phyloP scores from a whole-genome alignment of 2,329 filamentous ascomycete species.

The Arthroderma sp. region DNA sequence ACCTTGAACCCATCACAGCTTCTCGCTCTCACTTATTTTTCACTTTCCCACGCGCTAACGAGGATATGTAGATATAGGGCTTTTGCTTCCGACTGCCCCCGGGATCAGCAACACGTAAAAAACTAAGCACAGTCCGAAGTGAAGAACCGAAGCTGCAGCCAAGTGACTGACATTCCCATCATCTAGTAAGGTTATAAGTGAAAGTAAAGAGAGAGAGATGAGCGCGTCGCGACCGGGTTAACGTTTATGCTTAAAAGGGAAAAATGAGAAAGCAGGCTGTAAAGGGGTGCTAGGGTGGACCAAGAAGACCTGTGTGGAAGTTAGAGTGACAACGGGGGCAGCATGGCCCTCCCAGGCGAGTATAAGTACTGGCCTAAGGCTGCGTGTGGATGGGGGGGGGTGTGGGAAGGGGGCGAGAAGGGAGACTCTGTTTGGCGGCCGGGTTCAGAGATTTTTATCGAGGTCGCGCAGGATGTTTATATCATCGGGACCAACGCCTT shows the following conservation, averaged over 20 bases:
- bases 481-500: conserved; percentile 32
- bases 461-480: conserved; percentile 38
- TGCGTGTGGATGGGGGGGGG: neutral
- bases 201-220: neutral
- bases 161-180: neutral
- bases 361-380: neutral
- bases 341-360: neutral
- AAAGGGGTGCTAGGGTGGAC: neutral
- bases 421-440: neutral
- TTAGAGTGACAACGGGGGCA: neutral
- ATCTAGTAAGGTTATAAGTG: neutral
- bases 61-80: neutral
- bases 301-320: conserved; percentile 2
- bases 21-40: neutral
- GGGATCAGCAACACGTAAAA: neutral
- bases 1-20: conserved; percentile 13
- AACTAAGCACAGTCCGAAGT: neutral
- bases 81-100: neutral
- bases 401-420: neutral
- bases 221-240: too few relatives aligned
- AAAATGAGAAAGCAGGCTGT: too few relatives aligned
- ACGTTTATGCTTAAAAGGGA: too few relatives aligned
- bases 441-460: conserved; percentile 18
- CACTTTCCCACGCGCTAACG: neutral
- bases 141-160: neutral